These are phyloP conservation scores for Fusarium abutilonis DNA, from an alignment of 2,329 filamentous ascomycete genomes.

Conservation along the genomic window DNA sequence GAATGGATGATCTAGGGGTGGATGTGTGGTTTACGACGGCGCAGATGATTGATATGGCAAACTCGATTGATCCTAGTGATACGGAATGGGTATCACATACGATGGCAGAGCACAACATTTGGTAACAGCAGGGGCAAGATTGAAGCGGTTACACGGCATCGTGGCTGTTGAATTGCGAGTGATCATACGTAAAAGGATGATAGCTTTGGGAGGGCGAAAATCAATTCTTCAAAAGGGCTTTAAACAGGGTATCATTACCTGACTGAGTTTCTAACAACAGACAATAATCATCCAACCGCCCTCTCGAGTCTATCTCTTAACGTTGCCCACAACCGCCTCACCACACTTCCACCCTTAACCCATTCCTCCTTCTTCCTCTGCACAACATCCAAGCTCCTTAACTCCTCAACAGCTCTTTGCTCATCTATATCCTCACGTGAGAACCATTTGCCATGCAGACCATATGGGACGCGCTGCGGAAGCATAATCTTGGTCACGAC, in stretches of 20 bases:
- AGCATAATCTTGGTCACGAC: conserved; percentile 67
- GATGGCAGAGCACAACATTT: conserved; percentile 57
- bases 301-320: conserved; percentile 9
- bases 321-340: background rate
- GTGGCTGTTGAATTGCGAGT: too few species aligned
- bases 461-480: conserved; percentile 75
- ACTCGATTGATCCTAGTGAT: conserved; percentile 57
- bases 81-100: conserved; percentile 60
- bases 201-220: too few species aligned
- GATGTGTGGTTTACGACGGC: conserved; percentile 55
- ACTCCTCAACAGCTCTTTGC: conserved; percentile 52
- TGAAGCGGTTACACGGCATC: too few species aligned
- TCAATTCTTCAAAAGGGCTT: too few species aligned
- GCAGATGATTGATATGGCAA: conserved; percentile 59
- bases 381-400: conserved; percentile 5
- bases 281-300: background rate
- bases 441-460: conserved; percentile 73
- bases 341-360: background rate
- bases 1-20: conserved; percentile 40
- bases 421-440: conserved; percentile 59
- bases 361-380: conserved; percentile 7
- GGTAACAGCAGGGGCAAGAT: conserved; percentile 38
- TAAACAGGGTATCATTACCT: too few species aligned
- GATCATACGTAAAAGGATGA: too few species aligned
- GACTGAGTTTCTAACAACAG: too few species aligned